Percentiles rank a stretch among this genome's conserved stretches.
Evolutionary conservation across 2,329 filamentous ascomycete species (phyloP).

Genomic region (Pseudogymnoascus sp.): DNA sequence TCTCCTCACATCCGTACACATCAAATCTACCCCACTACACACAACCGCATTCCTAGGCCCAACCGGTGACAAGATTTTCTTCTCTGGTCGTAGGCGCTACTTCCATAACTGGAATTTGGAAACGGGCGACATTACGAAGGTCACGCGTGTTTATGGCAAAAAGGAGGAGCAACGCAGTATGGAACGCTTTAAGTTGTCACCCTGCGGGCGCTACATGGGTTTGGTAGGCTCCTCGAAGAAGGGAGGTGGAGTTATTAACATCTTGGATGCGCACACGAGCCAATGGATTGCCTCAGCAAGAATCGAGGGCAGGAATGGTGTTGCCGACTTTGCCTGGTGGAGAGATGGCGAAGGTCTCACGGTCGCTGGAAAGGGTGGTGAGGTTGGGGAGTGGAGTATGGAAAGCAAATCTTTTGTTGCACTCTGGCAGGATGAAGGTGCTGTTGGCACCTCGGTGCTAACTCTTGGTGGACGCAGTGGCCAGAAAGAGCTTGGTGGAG

Average conservation of each 20-base stretch:
- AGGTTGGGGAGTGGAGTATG: conserved; percentile 83
- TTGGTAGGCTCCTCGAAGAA: conserved; percentile 72
- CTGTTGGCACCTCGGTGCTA: conserved; percentile 74
- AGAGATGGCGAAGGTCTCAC: conserved; percentile 70
- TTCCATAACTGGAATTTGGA: conserved; percentile 92
- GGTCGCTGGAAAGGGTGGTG: conserved; percentile 76
- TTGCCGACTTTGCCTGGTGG: conserved; percentile 94
- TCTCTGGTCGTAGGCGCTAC: conserved; percentile 79
- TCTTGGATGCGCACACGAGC: conserved; percentile 69
- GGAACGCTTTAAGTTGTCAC: conserved; percentile 83
- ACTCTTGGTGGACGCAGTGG: conserved; percentile 64
- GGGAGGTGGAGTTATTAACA: conserved; percentile 79
- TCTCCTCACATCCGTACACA: conserved; percentile 79
- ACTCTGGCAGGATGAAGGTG: conserved; percentile 85
- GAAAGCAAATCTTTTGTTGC: conserved; percentile 60
- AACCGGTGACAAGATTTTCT: conserved; percentile 70
- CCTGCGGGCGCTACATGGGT: conserved; percentile 79
- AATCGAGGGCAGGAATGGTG: conserved; percentile 71
- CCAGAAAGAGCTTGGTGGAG: conserved; percentile 57
- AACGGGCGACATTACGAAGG: conserved; percentile 73
- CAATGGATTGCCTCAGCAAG: conserved; percentile 83
- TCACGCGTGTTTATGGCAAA: conserved; percentile 66
- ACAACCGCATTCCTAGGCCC: conserved; percentile 73
- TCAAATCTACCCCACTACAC: conserved; percentile 73
- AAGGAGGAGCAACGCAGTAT: conserved; percentile 78